Evolutionary conservation across 2,329 filamentous ascomycete genomes (phyloP).

Genomic region (Pestalotiopsis sp.): DNA sequence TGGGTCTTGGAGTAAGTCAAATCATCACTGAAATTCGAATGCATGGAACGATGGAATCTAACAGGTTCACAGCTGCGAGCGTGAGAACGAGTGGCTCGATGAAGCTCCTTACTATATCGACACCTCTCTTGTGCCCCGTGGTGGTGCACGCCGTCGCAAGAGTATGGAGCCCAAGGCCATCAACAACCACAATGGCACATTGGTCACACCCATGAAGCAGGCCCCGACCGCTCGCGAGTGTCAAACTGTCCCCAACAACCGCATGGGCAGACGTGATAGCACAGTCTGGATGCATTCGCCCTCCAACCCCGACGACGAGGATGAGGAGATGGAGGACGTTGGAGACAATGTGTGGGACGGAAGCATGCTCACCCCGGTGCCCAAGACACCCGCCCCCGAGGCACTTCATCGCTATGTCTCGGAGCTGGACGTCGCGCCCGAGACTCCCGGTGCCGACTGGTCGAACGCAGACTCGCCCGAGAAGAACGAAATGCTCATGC

Average conservation of each 20-base stretch:
- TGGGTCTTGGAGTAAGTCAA: constrained; percentile 83
- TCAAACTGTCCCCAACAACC: constrained; percentile 47
- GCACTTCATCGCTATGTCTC: constrained; percentile 47
- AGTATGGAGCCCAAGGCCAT: constrained; percentile 78
- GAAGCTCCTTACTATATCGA: constrained; percentile 72
- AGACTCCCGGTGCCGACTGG: constrained; percentile 40
- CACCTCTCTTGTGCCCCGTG: constrained; percentile 66
- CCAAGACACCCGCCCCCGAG: constrained; percentile 61
- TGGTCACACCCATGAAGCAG: constrained; percentile 48
- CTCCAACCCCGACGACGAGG: constrained; percentile 38
- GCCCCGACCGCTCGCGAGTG: constrained; percentile 31
- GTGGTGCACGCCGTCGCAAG: constrained; percentile 72
- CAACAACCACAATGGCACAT: constrained; percentile 67
- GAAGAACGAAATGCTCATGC: constrained; percentile 43
- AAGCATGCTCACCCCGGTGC: constrained; percentile 55
- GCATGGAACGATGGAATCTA: constrained; percentile 21
- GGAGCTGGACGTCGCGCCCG: constrained; percentile 49
- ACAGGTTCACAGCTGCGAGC: constrained; percentile 63
- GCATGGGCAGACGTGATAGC: constrained; percentile 55
- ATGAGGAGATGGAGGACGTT: constrained; percentile 29
- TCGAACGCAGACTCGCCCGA: constrained; percentile 36
- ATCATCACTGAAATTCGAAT: not conserved
- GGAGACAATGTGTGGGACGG: constrained; percentile 39
- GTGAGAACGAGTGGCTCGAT: constrained; percentile 75
- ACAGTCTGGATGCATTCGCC: constrained; percentile 58